Percentiles rank a stretch among this genome's conserved stretches.
phyloP scores from a whole-genome alignment of 371 early-diverging fungal genomes.

The Mucor sp. region DNA sequence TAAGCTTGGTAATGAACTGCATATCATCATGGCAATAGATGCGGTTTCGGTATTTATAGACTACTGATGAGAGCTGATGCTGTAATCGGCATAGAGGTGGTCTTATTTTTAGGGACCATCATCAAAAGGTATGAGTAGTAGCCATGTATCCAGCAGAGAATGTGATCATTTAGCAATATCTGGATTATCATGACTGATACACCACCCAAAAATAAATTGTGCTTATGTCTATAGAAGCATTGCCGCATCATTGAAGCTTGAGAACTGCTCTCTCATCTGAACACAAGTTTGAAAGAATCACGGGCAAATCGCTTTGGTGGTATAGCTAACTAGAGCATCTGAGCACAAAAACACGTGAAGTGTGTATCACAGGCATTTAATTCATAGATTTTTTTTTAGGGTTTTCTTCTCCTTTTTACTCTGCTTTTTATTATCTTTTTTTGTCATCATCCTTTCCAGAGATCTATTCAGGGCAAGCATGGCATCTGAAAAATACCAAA shows the following conservation, averaged over 20 bases:
- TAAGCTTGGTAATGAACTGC: not conserved
- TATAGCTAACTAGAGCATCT: too few species aligned
- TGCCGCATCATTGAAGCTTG: too few species aligned
- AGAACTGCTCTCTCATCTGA: not conserved
- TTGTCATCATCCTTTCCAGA: not conserved
- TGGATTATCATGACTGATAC: not conserved
- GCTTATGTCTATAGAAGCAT: not conserved
- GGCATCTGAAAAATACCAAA: conserved; percentile 15
- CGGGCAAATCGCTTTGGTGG: not conserved
- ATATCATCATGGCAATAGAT: not conserved
- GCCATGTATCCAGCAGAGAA: too few species aligned
- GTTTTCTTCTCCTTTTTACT: not conserved
- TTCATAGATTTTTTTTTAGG: not conserved
- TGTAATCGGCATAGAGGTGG: not conserved
- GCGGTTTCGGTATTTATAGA: not conserved
- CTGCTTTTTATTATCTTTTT: not conserved
- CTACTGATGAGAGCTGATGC: not conserved
- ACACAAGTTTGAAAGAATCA: not conserved
- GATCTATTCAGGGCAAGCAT: not conserved
- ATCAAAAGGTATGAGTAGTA: not conserved
- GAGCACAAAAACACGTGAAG: not conserved
- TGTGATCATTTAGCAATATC: not conserved
- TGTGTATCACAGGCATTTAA: not conserved
- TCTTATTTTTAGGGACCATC: not conserved
- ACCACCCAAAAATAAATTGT: too few species aligned